Evolutionary conservation across 2,329 filamentous ascomycete genomes (phyloP), one percentile per base, ranked within the genome.

Genomic region (Tolypocladium guangdongense): DNA sequence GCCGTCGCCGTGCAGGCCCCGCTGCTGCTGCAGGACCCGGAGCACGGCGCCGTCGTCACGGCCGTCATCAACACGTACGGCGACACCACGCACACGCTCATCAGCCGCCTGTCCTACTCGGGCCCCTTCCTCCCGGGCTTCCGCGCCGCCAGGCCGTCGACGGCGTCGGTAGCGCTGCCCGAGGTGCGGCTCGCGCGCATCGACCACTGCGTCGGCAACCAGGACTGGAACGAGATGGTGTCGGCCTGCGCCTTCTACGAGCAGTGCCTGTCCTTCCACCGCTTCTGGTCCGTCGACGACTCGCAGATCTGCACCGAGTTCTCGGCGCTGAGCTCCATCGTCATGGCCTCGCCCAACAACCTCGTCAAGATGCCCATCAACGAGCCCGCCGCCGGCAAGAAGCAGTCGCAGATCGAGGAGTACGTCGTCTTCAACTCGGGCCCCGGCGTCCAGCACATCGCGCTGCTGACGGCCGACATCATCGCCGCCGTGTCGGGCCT

Each of bases 281-380:
- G 91, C 60, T 96, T 96, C 84, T 96, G 92, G 92, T 90, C 85
- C 52, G 91, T 96, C 55, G 92, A 96, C 69, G 92, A 96, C 76
- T 87, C 83, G 61, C 83, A 95, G 67, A 95, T 96, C 72, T 89
- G 84, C 78, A 96, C 88, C 60, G 90, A 95, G 66, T 96, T 89
- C 78, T 90, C 86, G 1, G 90, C 92, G 11, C 78, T 96, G 49
- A 90, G 86, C 72, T 88, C 83, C 64, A 84, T 96, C 64, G 92
- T 96, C 66, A 96, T 96, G 90, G 82, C 87, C 43, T 89, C 85
- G 5, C 83, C 84, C 56, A 89, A 91, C 74, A 87, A 92, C 54
- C 69, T 87, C 5, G 90, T 96, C 71, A 96, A 96, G 75, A 96
- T 96, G 90, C 92, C 92, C 63, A 95, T 97, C 80, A 96, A 96